These are phyloP conservation scores for Rhodocollybia butyracea DNA, from an alignment of 768 basidiomycete species.

Conservation along the genomic window DNA sequence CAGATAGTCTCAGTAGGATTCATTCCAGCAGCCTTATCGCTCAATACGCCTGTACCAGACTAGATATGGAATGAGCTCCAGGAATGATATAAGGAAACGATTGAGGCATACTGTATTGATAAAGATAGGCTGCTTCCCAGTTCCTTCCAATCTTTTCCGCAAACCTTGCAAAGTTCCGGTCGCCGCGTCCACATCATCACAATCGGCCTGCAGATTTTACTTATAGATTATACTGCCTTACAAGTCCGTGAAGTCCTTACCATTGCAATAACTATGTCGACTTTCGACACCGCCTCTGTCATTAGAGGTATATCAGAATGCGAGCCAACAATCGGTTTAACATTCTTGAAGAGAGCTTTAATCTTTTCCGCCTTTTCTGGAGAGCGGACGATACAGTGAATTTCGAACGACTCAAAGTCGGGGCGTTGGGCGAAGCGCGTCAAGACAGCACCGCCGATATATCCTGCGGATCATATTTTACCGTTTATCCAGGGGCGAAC, in stretches of 20 bases:
- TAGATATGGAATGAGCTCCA: no score
- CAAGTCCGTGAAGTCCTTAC: background rate
- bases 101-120: slow-evolving; percentile 39
- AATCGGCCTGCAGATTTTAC: slow-evolving; percentile 29
- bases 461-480: background rate
- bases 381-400: slow-evolving; percentile 5
- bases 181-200: slow-evolving; percentile 28
- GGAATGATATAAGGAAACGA: no score
- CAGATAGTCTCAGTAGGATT: slow-evolving; percentile 19
- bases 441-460: slow-evolving; percentile 6
- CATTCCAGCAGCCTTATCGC: slow-evolving; percentile 23
- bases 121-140: slow-evolving; percentile 28
- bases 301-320: slow-evolving; percentile 6
- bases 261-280: slow-evolving; percentile 6
- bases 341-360: background rate
- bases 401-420: slow-evolving; percentile 4
- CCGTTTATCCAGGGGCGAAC: background rate
- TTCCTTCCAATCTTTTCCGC: slow-evolving; percentile 27
- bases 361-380: slow-evolving; percentile 8
- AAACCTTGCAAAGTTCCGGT: slow-evolving; percentile 35
- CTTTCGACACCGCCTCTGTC: background rate
- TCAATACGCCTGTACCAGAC: slow-evolving; percentile 18
- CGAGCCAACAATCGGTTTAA: slow-evolving; percentile 3
- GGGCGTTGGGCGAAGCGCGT: slow-evolving; percentile 4
- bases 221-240: background rate